Evolutionary conservation across 2,329 filamentous ascomycete species (phyloP).

Genomic region (Erysiphe neolycopersici): DNA sequence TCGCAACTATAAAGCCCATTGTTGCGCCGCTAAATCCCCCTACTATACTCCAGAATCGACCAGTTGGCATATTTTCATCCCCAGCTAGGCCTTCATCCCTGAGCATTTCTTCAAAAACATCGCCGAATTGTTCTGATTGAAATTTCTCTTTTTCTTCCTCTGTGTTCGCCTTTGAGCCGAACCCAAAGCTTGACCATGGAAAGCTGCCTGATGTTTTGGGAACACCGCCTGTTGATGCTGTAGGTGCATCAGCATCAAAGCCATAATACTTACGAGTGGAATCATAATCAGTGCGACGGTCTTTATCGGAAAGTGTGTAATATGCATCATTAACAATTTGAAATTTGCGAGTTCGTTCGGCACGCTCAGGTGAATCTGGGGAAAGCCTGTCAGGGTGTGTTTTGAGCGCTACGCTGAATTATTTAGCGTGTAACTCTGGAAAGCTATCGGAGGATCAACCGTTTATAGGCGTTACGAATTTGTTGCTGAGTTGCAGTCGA

Average conservation of each 20-base stretch:
- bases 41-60: slow-evolving; percentile 64
- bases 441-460: slow-evolving; percentile 19
- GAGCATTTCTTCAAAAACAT: slow-evolving; percentile 76
- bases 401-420: slow-evolving; percentile 51
- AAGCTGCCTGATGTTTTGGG: slow-evolving; percentile 25
- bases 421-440: neutral
- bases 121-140: slow-evolving; percentile 62
- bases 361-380: slow-evolving; percentile 56
- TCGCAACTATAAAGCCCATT: slow-evolving; percentile 84
- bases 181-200: slow-evolving; percentile 49
- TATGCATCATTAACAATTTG: slow-evolving; percentile 85
- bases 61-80: slow-evolving; percentile 31
- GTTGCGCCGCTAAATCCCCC: slow-evolving; percentile 71
- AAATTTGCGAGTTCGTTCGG: slow-evolving; percentile 60
- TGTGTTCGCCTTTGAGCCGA: slow-evolving; percentile 18
- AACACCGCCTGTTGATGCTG: slow-evolving; percentile 18
- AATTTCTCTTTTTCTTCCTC: slow-evolving; percentile 28
- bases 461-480: slow-evolving; percentile 86
- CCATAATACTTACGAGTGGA: slow-evolving; percentile 34
- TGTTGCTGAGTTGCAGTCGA: slow-evolving; percentile 55
- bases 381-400: slow-evolving; percentile 83
- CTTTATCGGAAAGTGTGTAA: slow-evolving; percentile 62
- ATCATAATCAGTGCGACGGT: slow-evolving; percentile 64
- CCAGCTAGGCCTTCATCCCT: slow-evolving; percentile 63
- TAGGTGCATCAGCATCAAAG: slow-evolving; percentile 17